Evolutionary conservation across 2,329 filamentous ascomycete genomes (phyloP), one percentile per base, ranked within the genome.

Genomic region (Penicillium sp.): DNA sequence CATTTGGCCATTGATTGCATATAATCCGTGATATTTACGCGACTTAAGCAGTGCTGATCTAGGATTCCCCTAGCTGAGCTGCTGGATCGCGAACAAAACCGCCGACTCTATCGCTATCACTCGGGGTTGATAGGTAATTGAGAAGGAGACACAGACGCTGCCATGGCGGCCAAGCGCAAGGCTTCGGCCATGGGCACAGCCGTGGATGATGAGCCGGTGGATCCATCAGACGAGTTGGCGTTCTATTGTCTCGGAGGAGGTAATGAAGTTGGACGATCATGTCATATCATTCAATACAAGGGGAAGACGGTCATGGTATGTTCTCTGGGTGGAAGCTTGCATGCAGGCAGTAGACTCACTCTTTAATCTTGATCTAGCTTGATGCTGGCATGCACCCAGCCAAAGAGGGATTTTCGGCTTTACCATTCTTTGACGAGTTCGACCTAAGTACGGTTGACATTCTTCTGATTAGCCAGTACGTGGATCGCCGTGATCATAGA

Each of bases 391-490:
- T 97, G 78, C 94, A 99, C 74, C 92, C 94, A 47, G 94, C 91
- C 8, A 96, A 97, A 74, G 92, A 97, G 69, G 94, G 94, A 33
- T 87, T 97, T 56, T 91, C 92, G 2, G 90, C 91, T 9, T 86
- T 99, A 47, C 94, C 94, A 0, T 99, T 97, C 78, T 99, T 97
- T 75, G 94, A 99, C 73, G 92, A 97, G 70, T 99, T 97, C 75
- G 94, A 99, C 71, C 82, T 99, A 18, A 97, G 93, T 77, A 96
- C 91, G 1, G 92, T 99, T 63, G 94, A 99, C 73, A 89, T 99
- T 67, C 89, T 99, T 51, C 82, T 99, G 62, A 96, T 99, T 70
- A 97, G 92, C 87, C 94, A 99, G 94, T 97, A 95, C 90, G 92
- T 87, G 68, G 51, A 43, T 46, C 40, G 9, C 19, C 53, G 47